A percentile compares a stretch with the other conserved stretches of the same genome.
phyloP scores from a whole-genome alignment of 495 filamentous ascomycete genomes.

The Parathielavia appendiculata region DNA sequence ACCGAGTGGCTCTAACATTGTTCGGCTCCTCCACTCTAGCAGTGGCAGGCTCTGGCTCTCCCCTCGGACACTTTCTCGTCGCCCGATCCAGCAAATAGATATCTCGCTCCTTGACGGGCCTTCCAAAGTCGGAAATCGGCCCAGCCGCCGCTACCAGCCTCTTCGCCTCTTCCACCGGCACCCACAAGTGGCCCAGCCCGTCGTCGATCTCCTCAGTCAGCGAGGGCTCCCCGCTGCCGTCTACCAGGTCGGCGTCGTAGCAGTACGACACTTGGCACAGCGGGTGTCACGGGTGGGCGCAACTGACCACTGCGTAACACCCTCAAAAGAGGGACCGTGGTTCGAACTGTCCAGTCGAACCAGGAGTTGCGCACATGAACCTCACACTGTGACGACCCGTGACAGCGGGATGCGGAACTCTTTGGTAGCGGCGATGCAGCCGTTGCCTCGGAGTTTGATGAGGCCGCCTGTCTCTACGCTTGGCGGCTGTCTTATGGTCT shows the following conservation, averaged over 20 bases:
- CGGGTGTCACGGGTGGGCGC: no score
- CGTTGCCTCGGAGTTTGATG: conserved; percentile 13
- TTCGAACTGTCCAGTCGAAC: no score
- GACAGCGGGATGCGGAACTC: conserved; percentile 25
- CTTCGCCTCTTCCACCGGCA: conserved; percentile 19
- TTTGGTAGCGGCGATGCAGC: conserved; percentile 21
- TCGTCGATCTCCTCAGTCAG: conserved; percentile 25
- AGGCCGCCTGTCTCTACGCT: conserved; percentile 25
- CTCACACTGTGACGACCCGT: no score
- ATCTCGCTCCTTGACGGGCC: conserved; percentile 27
- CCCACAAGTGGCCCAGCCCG: conserved; percentile 24
- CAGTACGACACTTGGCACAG: conserved; percentile 29
- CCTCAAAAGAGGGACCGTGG: no score
- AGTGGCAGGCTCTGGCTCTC: no score
- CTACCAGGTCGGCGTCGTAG: conserved; percentile 21
- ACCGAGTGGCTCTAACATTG: no score
- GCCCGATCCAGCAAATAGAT: conserved; percentile 13
- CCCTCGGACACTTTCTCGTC: no score
- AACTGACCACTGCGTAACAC: no score
- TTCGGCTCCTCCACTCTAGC: no score
- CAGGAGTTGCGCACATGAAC: no score
- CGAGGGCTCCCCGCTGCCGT: conserved; percentile 17
- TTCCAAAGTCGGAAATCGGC: conserved; percentile 26
- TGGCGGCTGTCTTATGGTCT: conserved; percentile 18
- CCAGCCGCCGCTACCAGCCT: conserved; percentile 17